phyloP scores from a whole-genome alignment of 2,329 filamentous ascomycete species.

The Fusarium sp. region DNA sequence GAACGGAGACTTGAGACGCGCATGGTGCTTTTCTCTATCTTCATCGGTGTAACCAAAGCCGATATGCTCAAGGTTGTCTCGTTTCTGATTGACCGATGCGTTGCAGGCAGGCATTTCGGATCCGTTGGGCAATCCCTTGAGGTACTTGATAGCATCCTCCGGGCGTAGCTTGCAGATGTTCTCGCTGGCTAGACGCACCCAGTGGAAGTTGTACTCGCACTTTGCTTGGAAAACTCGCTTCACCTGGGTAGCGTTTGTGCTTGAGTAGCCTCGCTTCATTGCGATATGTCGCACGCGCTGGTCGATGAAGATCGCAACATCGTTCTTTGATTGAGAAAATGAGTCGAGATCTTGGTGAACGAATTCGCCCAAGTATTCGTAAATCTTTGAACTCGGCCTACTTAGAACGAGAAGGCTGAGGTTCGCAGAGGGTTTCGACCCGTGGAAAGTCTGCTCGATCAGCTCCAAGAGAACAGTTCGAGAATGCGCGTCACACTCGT shows the following conservation, averaged over 20 bases:
- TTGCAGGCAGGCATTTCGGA: constrained; percentile 10
- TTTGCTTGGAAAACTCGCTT: constrained; percentile 38
- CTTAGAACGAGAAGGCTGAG: constrained; percentile 23
- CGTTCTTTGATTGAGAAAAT: constrained; percentile 34
- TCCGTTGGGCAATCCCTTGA: constrained; percentile 41
- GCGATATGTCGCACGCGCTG: constrained; percentile 31
- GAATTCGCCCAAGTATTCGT: constrained; percentile 34
- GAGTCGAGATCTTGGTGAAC: constrained; percentile 41
- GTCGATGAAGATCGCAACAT: constrained; percentile 40
- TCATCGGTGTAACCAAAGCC: constrained; percentile 30
- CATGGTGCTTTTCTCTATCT: constrained; percentile 32
- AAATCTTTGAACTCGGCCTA: constrained; percentile 25
- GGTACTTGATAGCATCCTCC: constrained; percentile 37
- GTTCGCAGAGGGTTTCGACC: constrained; percentile 17
- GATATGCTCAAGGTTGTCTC: constrained; percentile 15
- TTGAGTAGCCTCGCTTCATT: constrained; percentile 35
- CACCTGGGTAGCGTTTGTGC: constrained; percentile 30
- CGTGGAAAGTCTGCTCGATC: constrained; percentile 31
- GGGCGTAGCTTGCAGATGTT: constrained; percentile 36
- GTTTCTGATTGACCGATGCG: constrained; percentile 11
- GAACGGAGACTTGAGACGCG: constrained; percentile 27
- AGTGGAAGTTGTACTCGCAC: constrained; percentile 45
- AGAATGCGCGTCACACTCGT: constrained; percentile 29
- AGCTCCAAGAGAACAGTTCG: constrained; percentile 21
- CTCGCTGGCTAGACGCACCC: constrained; percentile 43